Base-by-base conservation (phyloP, 2,329 filamentous ascomycete genomes). In the Raffaelea ambrosiae region DNA sequence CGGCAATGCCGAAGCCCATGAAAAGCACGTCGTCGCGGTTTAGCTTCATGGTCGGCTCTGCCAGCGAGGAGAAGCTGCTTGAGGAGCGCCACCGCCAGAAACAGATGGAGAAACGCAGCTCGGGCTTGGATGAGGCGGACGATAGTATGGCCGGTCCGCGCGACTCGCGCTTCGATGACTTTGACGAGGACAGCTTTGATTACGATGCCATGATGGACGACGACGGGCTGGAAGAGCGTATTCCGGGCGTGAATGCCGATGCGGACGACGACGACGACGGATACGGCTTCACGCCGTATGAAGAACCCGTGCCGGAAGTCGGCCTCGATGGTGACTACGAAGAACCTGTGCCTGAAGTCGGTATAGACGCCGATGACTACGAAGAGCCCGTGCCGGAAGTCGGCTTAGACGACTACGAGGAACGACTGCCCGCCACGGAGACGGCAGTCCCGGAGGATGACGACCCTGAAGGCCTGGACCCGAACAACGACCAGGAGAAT, bases 1-100 rank as follows among this genome's bases (percentile, higher is more conserved):
- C 73, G 7, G 70, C 74, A 1, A 51, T 83, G 31, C 80, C 79
- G 3, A 76, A 67, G 51, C 79, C 83, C 52, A 83, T 84, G 79
- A 84, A 83, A 63, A 89, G 85, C 60, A 86, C 83, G 11, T 86
- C 86, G 0, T 88, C 84, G 0, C 73, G 86, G 14, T 90, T 91
- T 59, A 90, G 86, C 57, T 91, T 91, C 58, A 86, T 89, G 72
- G 77, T 82, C 16, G 83, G 83, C 5, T 79, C 79, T 5, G 84
- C 84, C 14, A 75, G 78, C 50, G 73, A 82, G 57, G 80, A 84
- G 62, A 84, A 81, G 61, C 61, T 84, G 35, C 67, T 89, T 38
- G 87, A 88, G 61, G 86, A 88, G 55, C 76, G 81, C 43, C 84
- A 88, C 61, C 72, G 83, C 16, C 76, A 84, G 54, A 78, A 80